Evolutionary conservation across 192 early-diverging fungal genomes (phyloP).

Genomic region (Rhizoclosmatium sp.): DNA sequence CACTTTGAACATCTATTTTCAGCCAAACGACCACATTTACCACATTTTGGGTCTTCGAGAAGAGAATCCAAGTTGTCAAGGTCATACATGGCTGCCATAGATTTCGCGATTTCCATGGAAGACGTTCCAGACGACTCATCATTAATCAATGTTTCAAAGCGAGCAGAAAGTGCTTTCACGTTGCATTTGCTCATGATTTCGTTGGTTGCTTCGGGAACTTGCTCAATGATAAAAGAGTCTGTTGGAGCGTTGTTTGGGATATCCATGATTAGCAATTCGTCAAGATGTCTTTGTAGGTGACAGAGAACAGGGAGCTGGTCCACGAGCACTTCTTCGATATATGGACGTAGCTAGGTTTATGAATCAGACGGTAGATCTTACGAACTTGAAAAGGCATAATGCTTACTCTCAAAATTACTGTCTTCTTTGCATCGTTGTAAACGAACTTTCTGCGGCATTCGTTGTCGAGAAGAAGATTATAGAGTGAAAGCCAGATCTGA

Average conservation of each 20-base stretch:
- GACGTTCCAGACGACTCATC: conserved; percentile 15
- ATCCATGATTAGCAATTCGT: conserved; percentile 54
- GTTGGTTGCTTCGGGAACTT: conserved; percentile 14
- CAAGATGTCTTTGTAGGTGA: conserved; percentile 53
- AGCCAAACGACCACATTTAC: conserved; percentile 50
- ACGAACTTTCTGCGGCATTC: conserved; percentile 55
- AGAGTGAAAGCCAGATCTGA: conserved; percentile 58
- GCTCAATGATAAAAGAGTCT: conserved; percentile 39
- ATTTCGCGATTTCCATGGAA: conserved; percentile 23
- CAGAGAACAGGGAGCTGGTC: conserved; percentile 58
- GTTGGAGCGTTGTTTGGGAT: conserved; percentile 21
- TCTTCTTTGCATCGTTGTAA: conserved; percentile 47
- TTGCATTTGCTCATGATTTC: conserved; percentile 12
- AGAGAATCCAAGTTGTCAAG: conserved; percentile 45
- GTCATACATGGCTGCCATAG: conserved; percentile 53
- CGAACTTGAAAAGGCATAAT: background rate
- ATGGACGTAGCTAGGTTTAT: conserved; percentile 37
- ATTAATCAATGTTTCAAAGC: conserved; percentile 28
- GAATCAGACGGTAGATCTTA: background rate
- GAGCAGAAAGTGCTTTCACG: background rate
- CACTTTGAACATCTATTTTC: conserved; percentile 59
- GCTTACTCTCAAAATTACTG: conserved; percentile 50
- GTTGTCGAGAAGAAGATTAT: conserved; percentile 57
- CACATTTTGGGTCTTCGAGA: conserved; percentile 57
- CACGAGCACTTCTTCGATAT: conserved; percentile 48